Evolutionary conservation across 2,329 filamentous ascomycete genomes (phyloP), one percentile per base, ranked within the genome.

Genomic region (Pezicula carpinea): DNA sequence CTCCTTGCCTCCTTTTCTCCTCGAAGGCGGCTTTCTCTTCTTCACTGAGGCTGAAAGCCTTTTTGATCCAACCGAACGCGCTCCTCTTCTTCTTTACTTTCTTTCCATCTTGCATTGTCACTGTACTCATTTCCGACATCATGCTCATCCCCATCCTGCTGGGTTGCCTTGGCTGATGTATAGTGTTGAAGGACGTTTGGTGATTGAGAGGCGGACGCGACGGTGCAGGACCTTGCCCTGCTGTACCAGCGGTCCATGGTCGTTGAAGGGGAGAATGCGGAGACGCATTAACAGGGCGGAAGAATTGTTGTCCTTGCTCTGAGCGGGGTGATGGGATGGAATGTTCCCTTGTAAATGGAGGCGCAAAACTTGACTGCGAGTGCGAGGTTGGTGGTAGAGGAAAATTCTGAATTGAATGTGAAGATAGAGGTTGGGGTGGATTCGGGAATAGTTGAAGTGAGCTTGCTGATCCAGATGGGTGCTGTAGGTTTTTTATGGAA

Each of bases 31-130:
- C 70, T 44, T 73, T 74, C 62, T 85, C 81, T 40, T 83, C 79
- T 18, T 85, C 81, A 50, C 82, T 80, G 21, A 85, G 65, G 29
- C 76, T 77, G 44, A 85, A 85, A 1, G 80, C 80, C 66, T 85
- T 84, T 64, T 83, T 84, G 47, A 85, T 63, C 81, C 81, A 85
- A 2, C 80, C 81, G 58, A 85, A 83, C 1, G 80, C 79, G 56
- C 81, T 83, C 53, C 79, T 75, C 69, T 84, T 84, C 69, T 83
- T 85, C 64, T 83, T 83, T 5, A 83, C 59, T 32, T 72, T 63
- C 50, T 59, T 58, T 14, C 53, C 56, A 22, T 56, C 47, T 26
- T 49, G 46, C 31, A 50, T 38, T 13, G 70, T 73, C 41, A 74
- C 67, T 1, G 50, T 55, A 3, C 71, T 74, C 46, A 73, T 69